Base-by-base conservation (phyloP, 2,329 filamentous ascomycete species). In the Diplocarpon mali region DNA sequence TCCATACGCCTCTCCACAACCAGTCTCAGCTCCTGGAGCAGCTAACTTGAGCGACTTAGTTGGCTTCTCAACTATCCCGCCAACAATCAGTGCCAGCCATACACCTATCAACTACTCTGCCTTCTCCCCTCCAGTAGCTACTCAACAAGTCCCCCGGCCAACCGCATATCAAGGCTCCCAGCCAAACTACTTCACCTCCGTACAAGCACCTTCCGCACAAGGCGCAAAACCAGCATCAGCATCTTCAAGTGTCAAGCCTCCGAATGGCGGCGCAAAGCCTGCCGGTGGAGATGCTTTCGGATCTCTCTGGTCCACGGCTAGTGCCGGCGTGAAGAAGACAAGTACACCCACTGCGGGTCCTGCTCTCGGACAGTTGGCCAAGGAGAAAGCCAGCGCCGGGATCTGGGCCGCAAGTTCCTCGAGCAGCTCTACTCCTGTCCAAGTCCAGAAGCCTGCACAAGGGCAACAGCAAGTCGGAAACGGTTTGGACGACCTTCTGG, bases 161-260 rank as follows among this genome's bases (percentile, higher is more conserved):
- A 64, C 73, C 1, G 75, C 76, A 38, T 94, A 80, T 67, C 85
- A 93, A 65, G 76, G 84, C 2, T 66, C 80, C 1, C 80, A 83
- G 16, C 92, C 92, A 42, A 98, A 98, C 67, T 98, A 98, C 70
- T 98, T 90, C 65, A 88, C 87, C 42, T 92, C 87, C 0, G 82
- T 96, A 3, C 72, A 75, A 49, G 66, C 67, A 31, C 59, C 65
- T 49, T 32, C 37, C 8, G 12, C n/a, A 34, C 45, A 35, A 48
- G 66, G 57, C 53, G 64, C 56, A 37, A 62, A 43, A 39, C 54
- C 48, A 34, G 55, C 45, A 46, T 54, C 53, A 9, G 44, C 52
- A 4, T 52, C 55, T 6, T 62, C 60, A 60, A 68, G 67, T 11
- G 66, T 66, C 45, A 67, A 68, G 58, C 67, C 71, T 11, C 64